These are phyloP conservation scores for Magnolia sinica DNA, from an alignment of 164 flowering plant genomes.

Conservation along the genomic window DNA sequence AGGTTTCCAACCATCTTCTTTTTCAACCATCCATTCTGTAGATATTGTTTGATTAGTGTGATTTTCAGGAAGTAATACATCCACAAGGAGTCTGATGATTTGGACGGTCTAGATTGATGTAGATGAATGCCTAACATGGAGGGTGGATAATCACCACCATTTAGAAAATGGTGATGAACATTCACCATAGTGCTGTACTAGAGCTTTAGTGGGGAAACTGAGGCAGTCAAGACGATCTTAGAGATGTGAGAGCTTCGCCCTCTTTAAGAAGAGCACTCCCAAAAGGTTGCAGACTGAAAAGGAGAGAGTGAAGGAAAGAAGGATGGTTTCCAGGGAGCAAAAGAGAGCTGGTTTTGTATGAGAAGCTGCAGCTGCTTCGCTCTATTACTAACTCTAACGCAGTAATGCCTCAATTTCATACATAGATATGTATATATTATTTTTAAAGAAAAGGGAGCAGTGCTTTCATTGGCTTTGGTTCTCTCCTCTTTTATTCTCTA, in stretches of 20 bases:
- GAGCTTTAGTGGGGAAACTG: constrained; percentile 26
- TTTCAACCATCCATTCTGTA: too few species aligned
- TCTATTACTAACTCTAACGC: constrained; percentile 86
- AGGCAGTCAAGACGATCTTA: constrained; percentile 46
- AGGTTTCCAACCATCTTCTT: too few species aligned
- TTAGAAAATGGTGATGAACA: background rate
- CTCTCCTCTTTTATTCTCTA: background rate
- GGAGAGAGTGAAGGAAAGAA: constrained; percentile 16
- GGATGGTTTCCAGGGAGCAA: constrained; percentile 79
- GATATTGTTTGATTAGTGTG: too few species aligned
- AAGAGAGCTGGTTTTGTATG: constrained; percentile 68
- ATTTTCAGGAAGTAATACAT: too few species aligned
- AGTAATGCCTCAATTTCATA: constrained; percentile 26
- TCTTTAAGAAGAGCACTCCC: constrained; percentile 18
- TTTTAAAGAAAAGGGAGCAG: too few species aligned
- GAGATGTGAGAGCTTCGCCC: constrained; percentile 38
- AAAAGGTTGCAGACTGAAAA: constrained; percentile 11
- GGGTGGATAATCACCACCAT: background rate
- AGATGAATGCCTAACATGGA: too few species aligned
- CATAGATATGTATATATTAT: background rate
- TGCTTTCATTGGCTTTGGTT: too few species aligned
- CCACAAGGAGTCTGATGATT: too few species aligned
- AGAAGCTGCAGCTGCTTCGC: constrained; percentile 93
- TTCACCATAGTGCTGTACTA: background rate
- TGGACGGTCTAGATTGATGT: background rate